phyloP scores from a whole-genome alignment of 78 protist genomes.

The Bigelowiella natans region DNA sequence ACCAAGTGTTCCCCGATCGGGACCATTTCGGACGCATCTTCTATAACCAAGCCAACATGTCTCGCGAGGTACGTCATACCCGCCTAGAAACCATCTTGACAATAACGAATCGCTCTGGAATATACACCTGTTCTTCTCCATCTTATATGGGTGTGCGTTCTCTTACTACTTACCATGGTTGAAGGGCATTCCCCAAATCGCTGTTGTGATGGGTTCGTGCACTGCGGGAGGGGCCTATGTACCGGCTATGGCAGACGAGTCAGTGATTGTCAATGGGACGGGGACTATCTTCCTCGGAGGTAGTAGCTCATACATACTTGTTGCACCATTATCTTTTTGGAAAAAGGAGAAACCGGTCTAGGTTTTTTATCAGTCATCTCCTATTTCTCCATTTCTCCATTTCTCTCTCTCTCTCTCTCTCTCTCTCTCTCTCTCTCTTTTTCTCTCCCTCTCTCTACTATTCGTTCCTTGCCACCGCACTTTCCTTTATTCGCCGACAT shows the following conservation, averaged over 20 bases:
- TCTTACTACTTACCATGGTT: not conserved
- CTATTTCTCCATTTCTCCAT: too few species aligned
- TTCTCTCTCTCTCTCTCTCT: too few species aligned
- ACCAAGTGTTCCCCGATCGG: conserved; percentile 80
- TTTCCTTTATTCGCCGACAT: too few species aligned
- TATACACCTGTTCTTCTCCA: too few species aligned
- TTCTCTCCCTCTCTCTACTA: too few species aligned
- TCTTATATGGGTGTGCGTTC: not conserved
- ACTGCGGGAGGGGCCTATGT: conserved; percentile 96
- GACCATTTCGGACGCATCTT: conserved; percentile 93
- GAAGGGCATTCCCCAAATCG: conserved; percentile 73
- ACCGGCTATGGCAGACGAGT: conserved; percentile 93
- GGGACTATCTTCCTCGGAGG: conserved; percentile 59
- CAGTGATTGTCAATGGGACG: conserved; percentile 66
- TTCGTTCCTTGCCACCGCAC: too few species aligned
- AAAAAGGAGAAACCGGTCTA: too few species aligned
- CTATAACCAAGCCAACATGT: conserved; percentile 87
- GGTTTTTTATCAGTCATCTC: too few species aligned
- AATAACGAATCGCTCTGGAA: too few species aligned
- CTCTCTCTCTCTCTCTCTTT: too few species aligned
- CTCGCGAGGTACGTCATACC: conserved; percentile 4
- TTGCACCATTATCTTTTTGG: too few species aligned
- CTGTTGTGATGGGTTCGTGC: conserved; percentile 93
- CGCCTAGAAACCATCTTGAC: not conserved
- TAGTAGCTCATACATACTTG: too few species aligned